These are phyloP conservation scores for Balakata baccata DNA, from an alignment of 345 rosid genomes.

Conservation along the genomic window DNA sequence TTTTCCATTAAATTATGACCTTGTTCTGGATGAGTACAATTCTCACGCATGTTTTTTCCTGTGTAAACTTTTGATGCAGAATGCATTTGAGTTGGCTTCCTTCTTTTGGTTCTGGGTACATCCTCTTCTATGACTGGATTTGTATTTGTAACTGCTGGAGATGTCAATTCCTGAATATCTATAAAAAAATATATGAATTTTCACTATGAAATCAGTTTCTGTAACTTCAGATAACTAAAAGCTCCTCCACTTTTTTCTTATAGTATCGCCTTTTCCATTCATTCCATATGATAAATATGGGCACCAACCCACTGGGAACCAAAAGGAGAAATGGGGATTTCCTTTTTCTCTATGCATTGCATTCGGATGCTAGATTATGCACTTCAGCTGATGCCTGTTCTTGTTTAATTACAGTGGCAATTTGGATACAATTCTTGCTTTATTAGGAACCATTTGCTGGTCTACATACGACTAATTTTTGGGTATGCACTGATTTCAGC, in stretches of 20 bases:
- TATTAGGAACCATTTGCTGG: constrained; percentile 62
- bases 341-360: neutral
- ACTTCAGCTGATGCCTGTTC: constrained; percentile 17
- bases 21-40: constrained; percentile 2
- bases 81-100: constrained; percentile 90
- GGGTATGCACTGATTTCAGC: constrained; percentile 51
- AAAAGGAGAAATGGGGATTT: neutral
- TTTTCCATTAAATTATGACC: neutral
- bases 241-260: neutral
- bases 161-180: neutral
- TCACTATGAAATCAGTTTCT: constrained; percentile 1
- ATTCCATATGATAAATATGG: neutral
- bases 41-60: constrained; percentile 18
- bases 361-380: neutral
- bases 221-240: neutral
- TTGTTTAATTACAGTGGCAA: constrained; percentile 70
- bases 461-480: constrained; percentile 66
- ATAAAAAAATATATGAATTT: neutral
- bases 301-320: neutral
- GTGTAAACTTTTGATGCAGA: constrained; percentile 46
- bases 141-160: constrained; percentile 2
- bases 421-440: constrained; percentile 93
- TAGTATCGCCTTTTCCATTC: neutral
- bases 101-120: constrained; percentile 97
- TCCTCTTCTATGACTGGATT: constrained; percentile 31